Percentiles rank a stretch among this genome's conserved stretches.
Conservation (phyloP, 2,329 filamentous ascomycete genomes). For the Celoporthe dispersa region DNA sequence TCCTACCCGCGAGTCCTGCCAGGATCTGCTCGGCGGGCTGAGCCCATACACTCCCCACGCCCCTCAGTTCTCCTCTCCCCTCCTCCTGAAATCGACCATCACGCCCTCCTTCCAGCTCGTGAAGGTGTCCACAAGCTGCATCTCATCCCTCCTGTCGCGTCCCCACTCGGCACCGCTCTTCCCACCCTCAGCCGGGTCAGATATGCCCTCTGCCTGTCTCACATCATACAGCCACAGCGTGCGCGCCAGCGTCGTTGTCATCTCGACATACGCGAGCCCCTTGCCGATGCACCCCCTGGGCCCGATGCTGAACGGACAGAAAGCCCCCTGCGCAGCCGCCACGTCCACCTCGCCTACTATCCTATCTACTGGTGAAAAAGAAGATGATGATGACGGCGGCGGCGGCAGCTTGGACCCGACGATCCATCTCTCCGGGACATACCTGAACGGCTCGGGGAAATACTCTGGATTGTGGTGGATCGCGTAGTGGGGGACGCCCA, state of each 20-base stretch:
- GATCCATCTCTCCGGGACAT: conserved; percentile 69
- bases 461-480: conserved; percentile 70
- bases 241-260: conserved; percentile 65
- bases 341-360: conserved; percentile 56
- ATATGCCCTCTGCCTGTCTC: conserved; percentile 52
- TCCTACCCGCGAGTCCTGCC: not conserved
- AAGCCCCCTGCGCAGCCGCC: conserved; percentile 65
- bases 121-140: conserved; percentile 74
- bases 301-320: conserved; percentile 75
- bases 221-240: conserved; percentile 66
- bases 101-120: conserved; percentile 75
- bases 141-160: conserved; percentile 61
- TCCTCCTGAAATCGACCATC: conserved; percentile 63
- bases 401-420: conserved; percentile 47
- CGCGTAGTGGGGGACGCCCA: conserved; percentile 69
- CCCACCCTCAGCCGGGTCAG: conserved; percentile 56
- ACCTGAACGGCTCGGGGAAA: conserved; percentile 63
- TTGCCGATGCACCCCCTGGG: conserved; percentile 75
- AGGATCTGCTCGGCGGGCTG: not conserved
- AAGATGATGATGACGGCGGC: conserved; percentile 26
- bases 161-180: conserved; percentile 54
- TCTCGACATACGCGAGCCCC: conserved; percentile 69
- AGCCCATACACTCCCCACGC: not conserved
- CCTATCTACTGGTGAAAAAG: conserved; percentile 39
- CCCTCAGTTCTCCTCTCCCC: conserved; percentile 26